Evolutionary conservation across 1,284 basidiomycete genomes (phyloP), one percentile per base, ranked within the genome.

Genomic region (Cutaneotrichosporon cavernicola): DNA sequence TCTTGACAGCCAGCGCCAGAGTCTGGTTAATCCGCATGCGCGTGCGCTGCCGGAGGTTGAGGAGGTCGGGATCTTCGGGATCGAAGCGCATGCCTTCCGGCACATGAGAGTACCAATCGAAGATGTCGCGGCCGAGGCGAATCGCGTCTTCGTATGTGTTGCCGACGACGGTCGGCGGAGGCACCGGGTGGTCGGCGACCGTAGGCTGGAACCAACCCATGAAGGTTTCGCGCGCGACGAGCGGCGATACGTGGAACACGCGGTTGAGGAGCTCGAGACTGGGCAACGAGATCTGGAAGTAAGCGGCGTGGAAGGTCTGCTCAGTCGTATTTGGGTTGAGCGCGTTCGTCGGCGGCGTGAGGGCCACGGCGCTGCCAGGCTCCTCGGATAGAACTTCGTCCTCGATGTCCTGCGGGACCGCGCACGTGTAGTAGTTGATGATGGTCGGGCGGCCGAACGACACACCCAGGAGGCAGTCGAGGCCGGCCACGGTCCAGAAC

Each of bases 401-500:
- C 7, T 70, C 58, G 32, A 71, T 66, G 66, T 81, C 80, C 65
- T 76, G 75, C 5, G 80, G 80, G 21, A 81, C 62, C 30, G 72
- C 71, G 43, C 77, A 77, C 13, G 76, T 77, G 69, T 77, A 80
- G 64, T 78, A 80, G 62, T 70, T 78, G 69, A 79, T 77, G 10
- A 70, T 68, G 36, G 74, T 69, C 1, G 80, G 78, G 53, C 80
- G 72, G 34, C 78, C 79, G 38, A 80, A 78, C 34, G 76, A 77
- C 1, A 79, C 65, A 58, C 77, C 79, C 21, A 80, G 62, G 21
- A 81, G 70, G 10, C 72, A 72, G 56, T 81, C 80, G 47, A 81
- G 65, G 30, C 77, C 76, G 16, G 77, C 80, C 10, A 80, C 75
- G 1, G 77, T 75, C 79, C 79, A 81, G 78, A 78, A 81, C 0